These are phyloP conservation scores for Fusarium setosum DNA, from an alignment of 2,329 filamentous ascomycete species.

Conservation along the genomic window DNA sequence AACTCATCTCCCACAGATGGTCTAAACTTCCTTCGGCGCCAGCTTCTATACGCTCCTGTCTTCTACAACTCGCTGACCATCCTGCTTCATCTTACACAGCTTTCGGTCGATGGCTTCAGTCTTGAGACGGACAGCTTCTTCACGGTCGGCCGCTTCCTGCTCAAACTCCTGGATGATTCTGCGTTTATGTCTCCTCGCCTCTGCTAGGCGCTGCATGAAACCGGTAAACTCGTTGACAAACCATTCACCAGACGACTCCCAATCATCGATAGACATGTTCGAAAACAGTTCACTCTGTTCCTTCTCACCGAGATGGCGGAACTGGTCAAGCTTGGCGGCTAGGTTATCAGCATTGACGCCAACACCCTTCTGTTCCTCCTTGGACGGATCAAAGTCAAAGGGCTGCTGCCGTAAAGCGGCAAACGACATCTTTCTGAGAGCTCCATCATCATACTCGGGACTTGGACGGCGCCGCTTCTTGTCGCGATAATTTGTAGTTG, in stretches of 20 bases:
- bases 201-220: conserved; percentile 60
- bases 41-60: conserved; percentile 45
- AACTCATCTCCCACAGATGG: conserved; percentile 13
- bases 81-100: conserved; percentile 65
- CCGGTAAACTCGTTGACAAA: conserved; percentile 65
- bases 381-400: conserved; percentile 68
- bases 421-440: conserved; percentile 66
- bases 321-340: conserved; percentile 62
- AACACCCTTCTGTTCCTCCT: conserved; percentile 51
- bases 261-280: conserved; percentile 65
- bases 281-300: conserved; percentile 64
- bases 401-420: conserved; percentile 60
- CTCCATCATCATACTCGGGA: conserved; percentile 68
- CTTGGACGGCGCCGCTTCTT: conserved; percentile 57
- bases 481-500: conserved; percentile 34
- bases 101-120: conserved; percentile 66
- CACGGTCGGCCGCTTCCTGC: conserved; percentile 64
- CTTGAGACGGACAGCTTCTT: conserved; percentile 64
- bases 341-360: conserved; percentile 55
- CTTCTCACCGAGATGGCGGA: conserved; percentile 56
- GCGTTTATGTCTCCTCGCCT: conserved; percentile 62
- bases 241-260: conserved; percentile 71
- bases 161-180: conserved; percentile 63
- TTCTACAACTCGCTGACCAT: conserved; percentile 67
- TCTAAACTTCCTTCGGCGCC: not conserved